Evolutionary conservation across 2,329 filamentous ascomycete species (phyloP).

Genomic region (Ophidiomyces ophidiicola): DNA sequence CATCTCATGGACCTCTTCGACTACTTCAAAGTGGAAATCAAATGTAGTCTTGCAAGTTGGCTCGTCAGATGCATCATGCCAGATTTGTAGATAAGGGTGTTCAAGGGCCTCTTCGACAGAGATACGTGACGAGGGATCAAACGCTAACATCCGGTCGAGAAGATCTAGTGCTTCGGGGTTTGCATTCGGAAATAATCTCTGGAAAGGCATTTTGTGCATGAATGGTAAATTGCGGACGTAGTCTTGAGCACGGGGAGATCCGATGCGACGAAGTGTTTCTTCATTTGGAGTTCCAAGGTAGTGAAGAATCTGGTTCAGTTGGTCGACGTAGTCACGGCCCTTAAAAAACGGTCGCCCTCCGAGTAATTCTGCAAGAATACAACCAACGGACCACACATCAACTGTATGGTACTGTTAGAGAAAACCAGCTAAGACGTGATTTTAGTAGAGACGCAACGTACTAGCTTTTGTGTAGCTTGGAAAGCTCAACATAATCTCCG

Average conservation of each 20-base stretch:
- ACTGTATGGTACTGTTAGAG: conserved; percentile 42
- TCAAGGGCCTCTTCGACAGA: conserved; percentile 90
- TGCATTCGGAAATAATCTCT: conserved; percentile 76
- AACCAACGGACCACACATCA: conserved; percentile 98
- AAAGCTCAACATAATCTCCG: conserved; percentile 99
- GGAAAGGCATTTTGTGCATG: conserved; percentile 90
- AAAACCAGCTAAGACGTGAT: neutral
- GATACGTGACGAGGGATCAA: conserved; percentile 87
- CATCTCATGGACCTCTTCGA: conserved; percentile 91
- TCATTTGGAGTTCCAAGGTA: conserved; percentile 95
- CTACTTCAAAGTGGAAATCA: conserved; percentile 96
- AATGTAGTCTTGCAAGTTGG: conserved; percentile 86
- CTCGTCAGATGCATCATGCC: conserved; percentile 96
- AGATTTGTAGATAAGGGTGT: conserved; percentile 92
- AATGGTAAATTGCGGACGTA: conserved; percentile 93
- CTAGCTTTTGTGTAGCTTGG: conserved; percentile 99
- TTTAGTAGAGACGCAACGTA: conserved; percentile 43
- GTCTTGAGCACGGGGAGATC: conserved; percentile 88
- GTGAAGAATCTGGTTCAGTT: conserved; percentile 97
- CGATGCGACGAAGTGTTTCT: conserved; percentile 84
- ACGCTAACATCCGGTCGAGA: conserved; percentile 92
- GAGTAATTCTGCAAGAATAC: conserved; percentile 89
- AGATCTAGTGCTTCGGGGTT: conserved; percentile 94
- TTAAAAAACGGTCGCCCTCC: conserved; percentile 98
- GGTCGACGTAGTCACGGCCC: conserved; percentile 96